phyloP scores from a whole-genome alignment of 148 eudicot genomes.

The Pharnaceum exiguum region DNA sequence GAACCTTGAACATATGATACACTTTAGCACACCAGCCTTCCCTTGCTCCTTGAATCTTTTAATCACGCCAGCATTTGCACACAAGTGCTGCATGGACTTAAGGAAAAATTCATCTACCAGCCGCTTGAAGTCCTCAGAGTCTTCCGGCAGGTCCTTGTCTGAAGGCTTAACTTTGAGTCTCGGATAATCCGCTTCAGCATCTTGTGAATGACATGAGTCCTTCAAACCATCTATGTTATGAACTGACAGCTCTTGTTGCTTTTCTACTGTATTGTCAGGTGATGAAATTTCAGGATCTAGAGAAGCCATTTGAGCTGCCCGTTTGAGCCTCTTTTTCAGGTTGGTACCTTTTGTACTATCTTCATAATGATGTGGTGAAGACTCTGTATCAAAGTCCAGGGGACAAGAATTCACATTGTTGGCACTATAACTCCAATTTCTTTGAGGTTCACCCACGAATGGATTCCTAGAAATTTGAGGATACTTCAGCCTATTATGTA shows the following conservation, averaged over 20 bases:
- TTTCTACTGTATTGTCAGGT: conserved; percentile 4
- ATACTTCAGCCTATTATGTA: conserved; percentile 27
- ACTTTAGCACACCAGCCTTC: conserved; percentile 45
- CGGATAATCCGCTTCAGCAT: conserved; percentile 16
- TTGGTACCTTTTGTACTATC: conserved; percentile 6
- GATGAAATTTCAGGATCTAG: conserved; percentile 1
- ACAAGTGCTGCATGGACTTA: conserved; percentile 38
- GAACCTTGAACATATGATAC: conserved; percentile 67
- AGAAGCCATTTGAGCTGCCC: conserved; percentile 4
- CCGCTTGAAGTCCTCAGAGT: conserved; percentile 44
- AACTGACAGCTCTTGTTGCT: conserved; percentile 2
- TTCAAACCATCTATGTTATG: conserved; percentile 17
- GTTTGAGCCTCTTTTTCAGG: conserved; percentile 26
- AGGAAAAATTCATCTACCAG: conserved; percentile 38
- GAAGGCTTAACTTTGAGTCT: conserved; percentile 23
- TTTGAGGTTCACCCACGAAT: neutral
- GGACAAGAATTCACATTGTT: neutral
- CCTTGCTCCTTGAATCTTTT: conserved; percentile 43
- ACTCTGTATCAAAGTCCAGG: neutral
- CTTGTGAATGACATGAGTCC: conserved; percentile 22
- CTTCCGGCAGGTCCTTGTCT: conserved; percentile 45
- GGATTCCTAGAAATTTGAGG: conserved; percentile 2
- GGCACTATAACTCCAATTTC: neutral
- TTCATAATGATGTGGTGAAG: conserved; percentile 1
- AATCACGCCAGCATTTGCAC: conserved; percentile 31